Conservation (phyloP, 495 filamentous ascomycete species). For the Rostrohypoxylon terebratum region DNA sequence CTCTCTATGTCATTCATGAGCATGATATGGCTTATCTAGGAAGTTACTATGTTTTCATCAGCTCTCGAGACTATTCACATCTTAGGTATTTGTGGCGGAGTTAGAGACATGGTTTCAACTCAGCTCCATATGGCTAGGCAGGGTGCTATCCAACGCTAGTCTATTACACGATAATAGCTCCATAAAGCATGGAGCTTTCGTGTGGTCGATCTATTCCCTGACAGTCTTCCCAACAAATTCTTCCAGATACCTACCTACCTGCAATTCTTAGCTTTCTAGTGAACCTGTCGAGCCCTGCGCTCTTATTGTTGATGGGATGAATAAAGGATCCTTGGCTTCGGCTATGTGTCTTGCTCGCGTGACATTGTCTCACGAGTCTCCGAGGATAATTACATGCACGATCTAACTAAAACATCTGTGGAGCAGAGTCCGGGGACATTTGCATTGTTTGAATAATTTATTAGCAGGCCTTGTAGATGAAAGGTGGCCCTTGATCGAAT, state of each 20-base stretch:
- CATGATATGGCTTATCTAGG: background rate
- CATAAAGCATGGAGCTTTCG: background rate
- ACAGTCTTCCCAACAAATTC: background rate
- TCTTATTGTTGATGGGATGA: background rate
- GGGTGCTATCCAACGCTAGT: background rate
- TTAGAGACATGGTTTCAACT: background rate
- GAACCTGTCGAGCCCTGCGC: background rate
- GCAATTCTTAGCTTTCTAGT: background rate
- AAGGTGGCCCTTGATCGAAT: background rate
- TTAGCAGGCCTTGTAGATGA: constrained; percentile 6
- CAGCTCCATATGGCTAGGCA: background rate
- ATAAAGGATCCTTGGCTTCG: constrained; percentile 10
- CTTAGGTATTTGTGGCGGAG: background rate
- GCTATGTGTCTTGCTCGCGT: constrained; percentile 25
- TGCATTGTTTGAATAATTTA: background rate
- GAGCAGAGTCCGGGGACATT: constrained; percentile 32
- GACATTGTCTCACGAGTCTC: constrained; percentile 38
- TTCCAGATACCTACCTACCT: background rate
- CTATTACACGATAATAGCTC: background rate
- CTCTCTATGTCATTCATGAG: background rate
- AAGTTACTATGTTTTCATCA: background rate
- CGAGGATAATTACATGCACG: constrained; percentile 20
- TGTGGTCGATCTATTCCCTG: background rate
- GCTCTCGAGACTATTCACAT: background rate
- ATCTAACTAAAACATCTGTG: constrained; percentile 19